Base-by-base conservation (phyloP, 208 protist genomes). In the Crithidia fasciculata region DNA sequence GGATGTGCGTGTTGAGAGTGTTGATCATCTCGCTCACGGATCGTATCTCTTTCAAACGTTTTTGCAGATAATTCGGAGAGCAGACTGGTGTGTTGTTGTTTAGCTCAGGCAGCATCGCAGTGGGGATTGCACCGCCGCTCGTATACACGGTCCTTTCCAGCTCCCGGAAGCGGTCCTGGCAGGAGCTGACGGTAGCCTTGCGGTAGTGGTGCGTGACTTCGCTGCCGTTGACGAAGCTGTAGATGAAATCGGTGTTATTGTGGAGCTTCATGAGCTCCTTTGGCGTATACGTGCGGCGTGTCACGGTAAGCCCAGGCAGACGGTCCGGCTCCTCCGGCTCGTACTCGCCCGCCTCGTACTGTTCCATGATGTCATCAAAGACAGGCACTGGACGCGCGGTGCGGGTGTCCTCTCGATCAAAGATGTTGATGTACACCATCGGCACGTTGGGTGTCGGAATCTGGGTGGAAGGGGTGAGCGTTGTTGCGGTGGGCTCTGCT, bases 221-320 rank as follows among this genome's bases (percentile, higher is more conserved):
- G 15, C 61, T 90, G 18, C 97, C 97, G 80, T 99, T 99, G 15
- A 99, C 96, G 86, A 97, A 99, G 9, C 94, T 98, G 82, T 98
- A 99, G 10, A 99, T 83, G 41, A 98, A 78, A 68, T 98, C 94
- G 54, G 98, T 90, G 59, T 81, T 44, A 8, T 43, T 59, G 61
- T 81, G 84, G 52, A 36, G 15, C 18, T 60, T 47, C 9, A 80
- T 60, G 43, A 86, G 64, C 68, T 86, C 84, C 5, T 54, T 70
- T 0, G 65, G 40, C 40, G 83, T 85, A 74, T 80, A 84, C 10
- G 59, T 75, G 53, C 76, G 78, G 18, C 74, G 63, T 15, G 41
- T 50, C 15, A 75, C 66, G 36, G 56, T 47, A 18, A 89, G 66
- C 9, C 81, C 84, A 2, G 75, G 73, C 40, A 89, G 54, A 5